Base-by-base conservation (phyloP, 306 rosid genomes). In the Lupinus albus region DNA sequence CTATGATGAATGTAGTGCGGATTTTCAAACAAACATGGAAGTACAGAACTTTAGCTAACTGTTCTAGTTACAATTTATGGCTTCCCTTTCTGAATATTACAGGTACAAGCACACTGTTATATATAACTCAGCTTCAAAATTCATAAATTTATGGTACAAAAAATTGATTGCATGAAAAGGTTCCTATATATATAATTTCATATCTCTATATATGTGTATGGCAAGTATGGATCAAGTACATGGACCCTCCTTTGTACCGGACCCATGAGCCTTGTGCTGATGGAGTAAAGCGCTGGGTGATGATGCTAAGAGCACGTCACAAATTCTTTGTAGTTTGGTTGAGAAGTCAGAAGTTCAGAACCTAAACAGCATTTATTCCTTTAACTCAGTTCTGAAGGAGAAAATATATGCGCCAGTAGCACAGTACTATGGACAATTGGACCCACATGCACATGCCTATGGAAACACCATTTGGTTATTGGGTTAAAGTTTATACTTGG, bases 241-340 rank as follows among this genome's bases (percentile, higher is more conserved):
- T n/a, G n/a, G n/a, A n/a, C n/a, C n/a, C n/a, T n/a, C n/a, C n/a
- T n/a, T n/a, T n/a, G n/a, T n/a, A n/a, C n/a, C n/a, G n/a, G n/a
- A n/a, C n/a, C n/a, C n/a, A n/a, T n/a, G n/a, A n/a, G n/a, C n/a
- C n/a, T n/a, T n/a, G n/a, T 42, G 71, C 56, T 28, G 25, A 25
- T 28, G 56, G 71, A 52, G 57, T 41, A 41, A 64, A 21, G 14
- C 28, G 12, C 46, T 4, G 1, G 11, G 57, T 41, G 71, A 73
- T 41, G 71, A 73, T 63, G 57, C 38, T 60, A 36, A 50, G 44
- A 8, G 25, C 61, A 61, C 61, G 68, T 71, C 76, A 61, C 69
- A 50, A 7, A 13, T 36, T 61, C 41, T 60, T 61, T 61, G 6
- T 36, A 10, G 49, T 20, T 20, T 71, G 53, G 53, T 39, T 2